Evolutionary conservation across 2,329 filamentous ascomycete species (phyloP), one percentile per base, ranked within the genome.

Genomic region (Aspergillus tanneri): DNA sequence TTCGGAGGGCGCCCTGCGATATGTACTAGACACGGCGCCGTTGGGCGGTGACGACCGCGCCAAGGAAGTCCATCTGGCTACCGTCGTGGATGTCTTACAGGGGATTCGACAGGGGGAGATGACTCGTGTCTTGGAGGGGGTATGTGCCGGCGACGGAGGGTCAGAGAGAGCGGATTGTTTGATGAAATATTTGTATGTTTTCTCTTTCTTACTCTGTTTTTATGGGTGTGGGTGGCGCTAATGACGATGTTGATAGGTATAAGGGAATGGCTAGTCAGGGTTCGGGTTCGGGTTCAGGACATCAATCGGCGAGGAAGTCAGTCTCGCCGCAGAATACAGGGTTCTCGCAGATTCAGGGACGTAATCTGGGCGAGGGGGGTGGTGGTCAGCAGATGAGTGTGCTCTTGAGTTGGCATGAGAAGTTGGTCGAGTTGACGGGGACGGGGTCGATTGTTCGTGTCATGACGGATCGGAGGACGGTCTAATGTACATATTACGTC

Each of bases 331-430:
- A 95, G 72, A 78, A 82, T 47, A 95, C 90, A 4, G 90, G 90
- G 6, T 96, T 96, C 75, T 91, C 87, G 63, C 92, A 96, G 72
- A 81, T 92, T 52, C 77, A 79, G 59, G 64, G 71, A 41, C 73
- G 82, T 43, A 72, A 76, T 58, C 72, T 81, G 52, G 79, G 79
- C 45, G 81, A 79, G 36, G 82, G 84, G 49, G 87, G 88, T 38
- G 85, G 89, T 53, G 88, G 89, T 27, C 86, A 90, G 48, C 87
- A 86, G 45, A 97, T 97, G 93, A 97, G 93, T 67, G 93, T 99
- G 43, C 71, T 99, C 67, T 77, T 99, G 58, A 96, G 90, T 73
- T 99, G 93, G 93, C 93, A 99, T 68, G 93, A 99, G 78, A 99
- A 96, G 81, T 82, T 96, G 54, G 90, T 97, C 4, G 93, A 99